Percentiles rank a stretch among this genome's conserved stretches.
Evolutionary conservation across 2,329 filamentous ascomycete species (phyloP).

Genomic region (Sporothrix brunneoviolacea): DNA sequence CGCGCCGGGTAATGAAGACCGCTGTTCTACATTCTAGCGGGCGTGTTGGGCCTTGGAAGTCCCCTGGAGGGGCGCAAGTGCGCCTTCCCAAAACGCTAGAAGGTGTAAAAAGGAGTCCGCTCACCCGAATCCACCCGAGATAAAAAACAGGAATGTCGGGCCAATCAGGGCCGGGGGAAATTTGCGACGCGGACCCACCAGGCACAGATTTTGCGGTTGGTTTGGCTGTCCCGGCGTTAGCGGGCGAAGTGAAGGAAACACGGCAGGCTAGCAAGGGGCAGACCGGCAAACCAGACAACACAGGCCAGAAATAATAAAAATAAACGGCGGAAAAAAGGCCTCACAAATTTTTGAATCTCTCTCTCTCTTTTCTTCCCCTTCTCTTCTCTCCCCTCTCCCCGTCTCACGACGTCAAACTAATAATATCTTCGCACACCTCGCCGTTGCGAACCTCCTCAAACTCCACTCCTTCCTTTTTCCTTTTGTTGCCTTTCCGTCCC

Average conservation of each 20-base stretch:
- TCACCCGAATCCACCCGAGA: slow-evolving; percentile 22
- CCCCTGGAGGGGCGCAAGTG: slow-evolving; percentile 3
- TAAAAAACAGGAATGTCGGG: slow-evolving; percentile 3
- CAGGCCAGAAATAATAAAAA: slow-evolving; percentile 1
- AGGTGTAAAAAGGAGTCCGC: slow-evolving; percentile 5
- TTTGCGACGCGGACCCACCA: background rate
- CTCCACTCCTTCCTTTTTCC: slow-evolving; percentile 26
- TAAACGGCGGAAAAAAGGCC: slow-evolving; percentile 10
- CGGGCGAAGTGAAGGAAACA: background rate
- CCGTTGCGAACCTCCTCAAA: background rate
- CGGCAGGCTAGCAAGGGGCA: background rate
- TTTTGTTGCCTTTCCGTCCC: slow-evolving; percentile 20
- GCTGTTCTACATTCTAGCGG: background rate
- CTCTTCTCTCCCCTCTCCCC: slow-evolving; percentile 16
- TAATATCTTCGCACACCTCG: background rate
- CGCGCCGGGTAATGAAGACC: slow-evolving; percentile 5
- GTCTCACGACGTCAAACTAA: slow-evolving; percentile 2
- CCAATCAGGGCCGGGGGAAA: slow-evolving; percentile 7
- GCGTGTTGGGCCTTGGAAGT: background rate
- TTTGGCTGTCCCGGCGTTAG: slow-evolving; percentile 6
- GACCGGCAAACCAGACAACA: slow-evolving; percentile 1
- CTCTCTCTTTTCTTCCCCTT: slow-evolving; percentile 1
- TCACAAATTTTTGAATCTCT: slow-evolving; percentile 10
- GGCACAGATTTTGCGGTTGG: slow-evolving; percentile 1
- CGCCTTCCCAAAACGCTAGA: slow-evolving; percentile 1